phyloP scores from a whole-genome alignment of 768 basidiomycete genomes.

The Russula vinacea region DNA sequence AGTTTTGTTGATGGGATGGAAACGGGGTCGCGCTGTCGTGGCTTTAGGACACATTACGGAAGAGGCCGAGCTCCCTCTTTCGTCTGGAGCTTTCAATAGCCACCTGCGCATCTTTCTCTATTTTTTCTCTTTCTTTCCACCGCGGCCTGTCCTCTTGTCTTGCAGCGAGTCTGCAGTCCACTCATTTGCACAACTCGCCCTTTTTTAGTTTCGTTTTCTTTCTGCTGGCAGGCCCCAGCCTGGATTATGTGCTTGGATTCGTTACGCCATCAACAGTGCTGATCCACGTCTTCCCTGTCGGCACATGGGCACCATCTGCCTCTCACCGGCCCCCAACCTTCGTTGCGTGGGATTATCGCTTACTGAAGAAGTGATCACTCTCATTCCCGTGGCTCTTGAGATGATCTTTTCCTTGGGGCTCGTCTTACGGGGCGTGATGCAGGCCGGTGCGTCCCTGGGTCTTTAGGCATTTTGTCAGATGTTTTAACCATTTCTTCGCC shows the following conservation, averaged over 20 bases:
- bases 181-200: not conserved
- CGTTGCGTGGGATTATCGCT: slow-evolving; percentile 58
- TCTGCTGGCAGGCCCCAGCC: slow-evolving; percentile 34
- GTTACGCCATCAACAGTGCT: slow-evolving; percentile 17
- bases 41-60: not conserved
- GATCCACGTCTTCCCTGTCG: slow-evolving; percentile 29
- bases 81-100: not conserved
- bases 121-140: not conserved
- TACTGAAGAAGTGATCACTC: slow-evolving; percentile 47
- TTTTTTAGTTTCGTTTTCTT: slow-evolving; percentile 17
- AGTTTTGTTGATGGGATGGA: not conserved
- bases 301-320: slow-evolving; percentile 44
- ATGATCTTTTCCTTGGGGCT: slow-evolving; percentile 55
- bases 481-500: slow-evolving; percentile 8
- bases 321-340: slow-evolving; percentile 66
- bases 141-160: not conserved
- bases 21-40: not conserved
- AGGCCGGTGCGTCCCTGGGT: slow-evolving; percentile 44
- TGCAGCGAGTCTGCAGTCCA: slow-evolving; percentile 9
- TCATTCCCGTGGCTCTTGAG: slow-evolving; percentile 65
- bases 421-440: slow-evolving; percentile 45
- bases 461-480: not conserved
- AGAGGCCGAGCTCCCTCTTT: not conserved
- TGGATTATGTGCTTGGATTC: slow-evolving; percentile 39
- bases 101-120: not conserved